Base-by-base conservation (phyloP, 164 flowering plant species). In the Houttuynia cordata region DNA sequence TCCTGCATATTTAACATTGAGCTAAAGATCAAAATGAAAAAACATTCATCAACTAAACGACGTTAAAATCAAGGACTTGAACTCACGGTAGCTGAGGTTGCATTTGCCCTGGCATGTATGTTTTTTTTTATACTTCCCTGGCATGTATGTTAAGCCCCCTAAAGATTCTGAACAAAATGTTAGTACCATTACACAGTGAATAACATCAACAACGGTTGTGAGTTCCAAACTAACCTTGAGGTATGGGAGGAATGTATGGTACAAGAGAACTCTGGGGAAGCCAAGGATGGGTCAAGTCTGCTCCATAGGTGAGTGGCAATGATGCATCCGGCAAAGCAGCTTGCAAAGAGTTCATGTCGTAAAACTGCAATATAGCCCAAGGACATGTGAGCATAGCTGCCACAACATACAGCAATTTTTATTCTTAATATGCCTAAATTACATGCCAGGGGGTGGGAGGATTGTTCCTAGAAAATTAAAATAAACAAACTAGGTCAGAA, bases 271-370 rank as follows among this genome's bases (percentile, higher is more conserved):
- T 71, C 66, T 75, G 83, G 41, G 83, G 72, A 72, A 84, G 76
- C 98, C 96, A 84, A 54, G 88, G 76, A 37, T 84, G 68, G 64
- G 65, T 59, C 24, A 72, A 56, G 67, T 74, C 84, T 68, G 69
- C 79, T 40, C 68, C 55, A 53, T 76, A 81, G 58, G 81, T 37
- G 54, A 87, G 40, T 58, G 80, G 74, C 66, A 70, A 57, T 57
- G 73, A 74, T 30, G 75, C 47, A 74, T 70, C 69, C n/a, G 96
- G 96, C 59, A 92, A 68, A 37, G 87, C 85, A 54, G 84, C 70
- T 70, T 86, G 88, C 72, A 89, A 70, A 47, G 96, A 76, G 66
- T 79, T 80, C 90, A 89, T 84, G 73, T 83, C 84, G 69, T 83
- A 74, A 70, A 87, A 83, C 92, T 93, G 77, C 71, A 72, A 58